These are phyloP conservation scores for Vitis amurensis DNA, from an alignment of 164 flowering plant genomes.

Conservation along the genomic window DNA sequence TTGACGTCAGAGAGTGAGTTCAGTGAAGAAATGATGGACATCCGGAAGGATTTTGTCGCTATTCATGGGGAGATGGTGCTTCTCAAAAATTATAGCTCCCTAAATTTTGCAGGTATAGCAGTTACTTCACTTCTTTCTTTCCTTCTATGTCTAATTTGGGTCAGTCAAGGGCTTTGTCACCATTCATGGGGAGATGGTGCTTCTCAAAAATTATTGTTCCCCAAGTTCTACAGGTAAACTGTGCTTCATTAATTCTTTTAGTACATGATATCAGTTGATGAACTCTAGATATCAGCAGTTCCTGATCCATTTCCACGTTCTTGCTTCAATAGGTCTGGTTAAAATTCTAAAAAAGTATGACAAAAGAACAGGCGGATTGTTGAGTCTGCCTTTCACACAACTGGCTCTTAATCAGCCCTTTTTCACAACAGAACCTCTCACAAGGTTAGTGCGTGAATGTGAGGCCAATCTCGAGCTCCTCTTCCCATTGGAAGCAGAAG, in stretches of 20 bases:
- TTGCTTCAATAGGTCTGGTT: conserved; percentile 49
- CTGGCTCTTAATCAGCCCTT: conserved; percentile 74
- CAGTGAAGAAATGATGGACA: conserved; percentile 76
- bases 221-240: no score
- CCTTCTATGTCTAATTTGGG: neutral
- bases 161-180: neutral
- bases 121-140: neutral
- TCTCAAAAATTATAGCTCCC: conserved; percentile 81
- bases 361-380: conserved; percentile 75
- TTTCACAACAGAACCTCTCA: conserved; percentile 77
- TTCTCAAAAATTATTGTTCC: neutral
- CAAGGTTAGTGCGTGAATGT: conserved; percentile 71
- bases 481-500: conserved; percentile 80
- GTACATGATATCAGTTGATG: neutral
- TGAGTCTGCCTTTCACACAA: conserved; percentile 74
- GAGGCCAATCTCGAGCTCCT: conserved; percentile 79
- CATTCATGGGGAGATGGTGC: neutral
- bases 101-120: conserved; percentile 83
- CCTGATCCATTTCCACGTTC: neutral
- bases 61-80: conserved; percentile 94
- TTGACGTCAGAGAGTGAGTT: conserved; percentile 58
- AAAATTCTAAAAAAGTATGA: conserved; percentile 91
- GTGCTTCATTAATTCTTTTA: neutral
- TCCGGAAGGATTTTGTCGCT: conserved; percentile 73
- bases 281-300: neutral